Evolutionary conservation across 306 rosid species (phyloP).

Genomic region (Vigna hirtella): DNA sequence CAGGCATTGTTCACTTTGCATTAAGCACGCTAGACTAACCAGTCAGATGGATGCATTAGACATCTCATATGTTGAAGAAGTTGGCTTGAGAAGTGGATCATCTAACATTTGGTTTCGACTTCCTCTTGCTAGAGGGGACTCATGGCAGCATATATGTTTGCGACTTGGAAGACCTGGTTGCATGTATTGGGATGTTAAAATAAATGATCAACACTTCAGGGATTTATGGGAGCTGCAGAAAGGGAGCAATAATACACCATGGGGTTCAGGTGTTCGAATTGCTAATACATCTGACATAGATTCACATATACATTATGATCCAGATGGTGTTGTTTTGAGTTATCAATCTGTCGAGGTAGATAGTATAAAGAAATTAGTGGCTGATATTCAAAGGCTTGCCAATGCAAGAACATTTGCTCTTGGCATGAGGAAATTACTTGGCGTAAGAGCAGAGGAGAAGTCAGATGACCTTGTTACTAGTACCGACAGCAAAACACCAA

Average conservation of each 20-base stretch:
- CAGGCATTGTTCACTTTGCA: slow-evolving; percentile 89
- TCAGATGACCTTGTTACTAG: slow-evolving; percentile 68
- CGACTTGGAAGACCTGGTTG: slow-evolving; percentile 98
- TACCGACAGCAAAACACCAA: slow-evolving; percentile 69
- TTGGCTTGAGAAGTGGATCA: slow-evolving; percentile 81
- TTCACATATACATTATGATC: slow-evolving; percentile 94
- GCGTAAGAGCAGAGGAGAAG: slow-evolving; percentile 80
- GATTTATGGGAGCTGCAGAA: slow-evolving; percentile 99
- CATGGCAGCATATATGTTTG: slow-evolving; percentile 95
- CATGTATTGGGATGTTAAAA: slow-evolving; percentile 98
- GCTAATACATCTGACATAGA: slow-evolving; percentile 95
- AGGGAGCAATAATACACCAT: slow-evolving; percentile 76
- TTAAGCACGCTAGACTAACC: slow-evolving; percentile 94
- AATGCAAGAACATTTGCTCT: slow-evolving; percentile 95
- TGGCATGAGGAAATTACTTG: slow-evolving; percentile 96
- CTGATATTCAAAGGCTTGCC: slow-evolving; percentile 93
- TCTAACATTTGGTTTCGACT: slow-evolving; percentile 96
- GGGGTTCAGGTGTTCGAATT: slow-evolving; percentile 98
- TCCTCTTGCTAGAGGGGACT: slow-evolving; percentile 88
- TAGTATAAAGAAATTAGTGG: slow-evolving; percentile 90
- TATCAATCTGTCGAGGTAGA: slow-evolving; percentile 90
- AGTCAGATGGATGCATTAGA: slow-evolving; percentile 96
- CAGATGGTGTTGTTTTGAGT: slow-evolving; percentile 96
- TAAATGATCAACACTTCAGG: slow-evolving; percentile 91
- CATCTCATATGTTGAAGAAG: slow-evolving; percentile 94